These are phyloP conservation scores for Fusarium beomiforme DNA, from an alignment of 2,329 filamentous ascomycete species.

Conservation along the genomic window DNA sequence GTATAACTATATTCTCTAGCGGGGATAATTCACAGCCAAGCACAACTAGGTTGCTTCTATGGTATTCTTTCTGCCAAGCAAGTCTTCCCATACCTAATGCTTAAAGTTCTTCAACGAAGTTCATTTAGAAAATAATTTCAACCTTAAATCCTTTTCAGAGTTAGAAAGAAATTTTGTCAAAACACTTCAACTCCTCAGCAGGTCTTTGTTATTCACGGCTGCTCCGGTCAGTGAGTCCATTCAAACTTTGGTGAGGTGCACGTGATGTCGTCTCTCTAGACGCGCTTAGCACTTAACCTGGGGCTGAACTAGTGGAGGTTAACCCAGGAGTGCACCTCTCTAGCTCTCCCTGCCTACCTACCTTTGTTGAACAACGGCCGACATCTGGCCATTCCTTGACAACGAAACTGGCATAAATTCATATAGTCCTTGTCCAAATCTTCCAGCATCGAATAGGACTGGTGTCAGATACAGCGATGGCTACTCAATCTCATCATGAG, in stretches of 20 bases:
- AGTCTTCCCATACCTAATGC: neutral
- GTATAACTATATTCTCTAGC: no score
- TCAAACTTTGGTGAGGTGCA: slow-evolving; percentile 10
- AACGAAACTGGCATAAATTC: neutral
- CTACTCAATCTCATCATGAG: slow-evolving; percentile 46
- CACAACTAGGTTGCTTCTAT: neutral
- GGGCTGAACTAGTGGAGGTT: slow-evolving; percentile 11
- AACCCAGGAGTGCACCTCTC: slow-evolving; percentile 1
- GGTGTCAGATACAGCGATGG: slow-evolving; percentile 37
- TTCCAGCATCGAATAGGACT: neutral
- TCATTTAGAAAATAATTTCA: neutral
- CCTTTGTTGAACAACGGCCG: slow-evolving; percentile 16
- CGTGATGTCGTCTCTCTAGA: slow-evolving; percentile 26
- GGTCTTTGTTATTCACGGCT: neutral
- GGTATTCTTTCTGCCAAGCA: neutral
- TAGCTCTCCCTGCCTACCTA: neutral
- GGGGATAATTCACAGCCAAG: no score
- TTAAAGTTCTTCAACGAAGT: no score
- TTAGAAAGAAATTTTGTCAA: neutral
- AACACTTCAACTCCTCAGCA: neutral
- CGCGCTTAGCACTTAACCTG: neutral
- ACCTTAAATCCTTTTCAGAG: neutral
- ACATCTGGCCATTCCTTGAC: slow-evolving; percentile 13
- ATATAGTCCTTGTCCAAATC: neutral
- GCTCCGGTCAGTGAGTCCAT: slow-evolving; percentile 2